A percentile compares a stretch with the other conserved stretches of the same genome.
Evolutionary conservation across 1,284 basidiomycete genomes (phyloP).

Genomic region (Cutaneotrichosporon sp.): DNA sequence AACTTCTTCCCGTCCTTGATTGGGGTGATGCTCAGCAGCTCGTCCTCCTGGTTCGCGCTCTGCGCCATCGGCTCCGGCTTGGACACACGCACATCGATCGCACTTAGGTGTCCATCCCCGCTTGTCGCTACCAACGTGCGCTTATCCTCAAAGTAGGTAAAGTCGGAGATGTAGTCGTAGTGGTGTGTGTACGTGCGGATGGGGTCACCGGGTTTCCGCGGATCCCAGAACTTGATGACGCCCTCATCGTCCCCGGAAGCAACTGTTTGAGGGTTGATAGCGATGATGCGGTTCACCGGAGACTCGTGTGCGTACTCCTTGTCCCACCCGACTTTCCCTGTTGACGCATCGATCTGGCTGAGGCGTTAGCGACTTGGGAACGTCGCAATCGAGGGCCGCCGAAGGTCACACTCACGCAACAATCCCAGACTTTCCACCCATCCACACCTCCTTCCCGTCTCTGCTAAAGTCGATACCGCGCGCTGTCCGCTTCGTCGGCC

Average conservation of each 20-base stretch:
- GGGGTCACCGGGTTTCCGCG: slow-evolving; percentile 58
- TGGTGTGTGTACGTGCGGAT: slow-evolving; percentile 76
- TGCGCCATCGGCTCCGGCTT: slow-evolving; percentile 68
- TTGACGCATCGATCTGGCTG: neutral
- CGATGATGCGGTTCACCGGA: slow-evolving; percentile 76
- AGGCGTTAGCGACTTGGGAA: neutral
- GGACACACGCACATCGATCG: slow-evolving; percentile 78
- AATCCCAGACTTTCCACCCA: slow-evolving; percentile 76
- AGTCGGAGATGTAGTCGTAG: slow-evolving; percentile 92
- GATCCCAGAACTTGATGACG: slow-evolving; percentile 92
- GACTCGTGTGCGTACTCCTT: slow-evolving; percentile 51
- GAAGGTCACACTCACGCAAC: slow-evolving; percentile 60
- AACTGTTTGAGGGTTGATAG: slow-evolving; percentile 63
- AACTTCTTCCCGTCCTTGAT: slow-evolving; percentile 79
- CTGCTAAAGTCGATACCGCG: slow-evolving; percentile 62
- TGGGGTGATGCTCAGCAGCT: slow-evolving; percentile 74
- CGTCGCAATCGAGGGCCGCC: neutral
- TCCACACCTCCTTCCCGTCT: slow-evolving; percentile 64
- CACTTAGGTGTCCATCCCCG: slow-evolving; percentile 87
- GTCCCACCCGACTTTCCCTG: neutral
- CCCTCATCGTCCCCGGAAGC: slow-evolving; percentile 91
- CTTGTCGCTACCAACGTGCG: slow-evolving; percentile 79
- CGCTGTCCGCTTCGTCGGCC: slow-evolving; percentile 59
- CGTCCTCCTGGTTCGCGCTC: slow-evolving; percentile 94
- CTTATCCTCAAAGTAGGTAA: slow-evolving; percentile 78